phyloP scores from a whole-genome alignment of 2,329 filamentous ascomycete species.

The Fusarium hostae region DNA sequence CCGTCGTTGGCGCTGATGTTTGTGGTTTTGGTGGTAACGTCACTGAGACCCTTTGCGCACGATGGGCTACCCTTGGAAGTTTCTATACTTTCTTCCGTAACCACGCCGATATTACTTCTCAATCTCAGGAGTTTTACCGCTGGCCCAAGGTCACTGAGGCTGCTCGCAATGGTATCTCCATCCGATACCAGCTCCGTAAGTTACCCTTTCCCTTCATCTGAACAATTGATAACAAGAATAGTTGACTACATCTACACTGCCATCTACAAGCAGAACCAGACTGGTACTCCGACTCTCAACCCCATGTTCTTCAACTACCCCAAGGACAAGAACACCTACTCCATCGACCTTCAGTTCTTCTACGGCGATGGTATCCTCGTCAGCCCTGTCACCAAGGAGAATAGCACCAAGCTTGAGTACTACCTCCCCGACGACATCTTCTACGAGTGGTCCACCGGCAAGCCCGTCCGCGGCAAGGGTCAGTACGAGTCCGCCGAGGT shows the following conservation, averaged over 20 bases:
- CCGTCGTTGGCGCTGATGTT: constrained; percentile 77
- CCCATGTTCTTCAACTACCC: constrained; percentile 78
- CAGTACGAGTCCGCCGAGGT: constrained; percentile 48
- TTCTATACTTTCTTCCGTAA: constrained; percentile 78
- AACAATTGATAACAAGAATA: background rate
- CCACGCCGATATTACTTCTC: constrained; percentile 62
- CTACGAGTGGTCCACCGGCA: constrained; percentile 62
- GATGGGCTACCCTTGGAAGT: constrained; percentile 73
- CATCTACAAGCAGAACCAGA: constrained; percentile 67
- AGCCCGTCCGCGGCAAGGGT: constrained; percentile 52
- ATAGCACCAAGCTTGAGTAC: constrained; percentile 52
- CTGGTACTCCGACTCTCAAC: constrained; percentile 73
- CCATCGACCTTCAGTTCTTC: constrained; percentile 60
- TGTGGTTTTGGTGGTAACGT: constrained; percentile 78
- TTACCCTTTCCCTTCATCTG: rapidly evolving
- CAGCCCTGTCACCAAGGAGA: constrained; percentile 59
- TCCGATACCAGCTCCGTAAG: constrained; percentile 70
- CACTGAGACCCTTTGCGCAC: constrained; percentile 45
- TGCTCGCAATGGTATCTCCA: constrained; percentile 73
- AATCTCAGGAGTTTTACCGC: constrained; percentile 72
- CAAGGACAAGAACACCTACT: constrained; percentile 55
- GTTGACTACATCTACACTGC: constrained; percentile 82
- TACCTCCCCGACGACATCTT: constrained; percentile 62
- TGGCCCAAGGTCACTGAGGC: constrained; percentile 71
- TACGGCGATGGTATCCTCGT: constrained; percentile 59